Evolutionary conservation across 345 rosid genomes (phyloP).

Genomic region (Hibiscus mutabilis): DNA sequence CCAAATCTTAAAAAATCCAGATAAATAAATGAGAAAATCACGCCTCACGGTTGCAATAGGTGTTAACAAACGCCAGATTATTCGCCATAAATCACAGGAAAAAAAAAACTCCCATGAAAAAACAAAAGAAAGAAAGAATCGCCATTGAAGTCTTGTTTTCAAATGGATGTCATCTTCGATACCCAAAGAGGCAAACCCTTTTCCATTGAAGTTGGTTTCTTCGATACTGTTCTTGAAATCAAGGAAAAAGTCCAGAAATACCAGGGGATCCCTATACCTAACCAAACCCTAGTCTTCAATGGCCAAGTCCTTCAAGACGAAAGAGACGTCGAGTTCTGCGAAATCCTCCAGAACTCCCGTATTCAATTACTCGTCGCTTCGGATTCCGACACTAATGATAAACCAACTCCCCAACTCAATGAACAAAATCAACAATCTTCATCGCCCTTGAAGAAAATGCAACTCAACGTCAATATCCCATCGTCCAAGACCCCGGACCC

Average conservation of each 20-base stretch:
- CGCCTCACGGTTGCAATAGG: neutral
- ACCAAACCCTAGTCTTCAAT: constrained; percentile 61
- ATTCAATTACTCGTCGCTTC: constrained; percentile 45
- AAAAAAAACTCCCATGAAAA: neutral
- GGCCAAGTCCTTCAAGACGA: constrained; percentile 60
- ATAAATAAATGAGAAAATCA: neutral
- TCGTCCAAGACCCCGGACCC: constrained; percentile 24
- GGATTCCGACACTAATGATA: neutral
- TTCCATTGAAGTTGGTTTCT: constrained; percentile 72
- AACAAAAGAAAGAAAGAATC: too few relatives aligned
- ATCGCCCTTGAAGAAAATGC: constrained; percentile 23
- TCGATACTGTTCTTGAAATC: constrained; percentile 67
- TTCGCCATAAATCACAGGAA: neutral
- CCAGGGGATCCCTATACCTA: constrained; percentile 44
- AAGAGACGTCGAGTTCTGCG: constrained; percentile 42
- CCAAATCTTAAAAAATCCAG: neutral
- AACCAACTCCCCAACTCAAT: constrained; percentile 14
- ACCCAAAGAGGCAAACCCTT: constrained; percentile 43
- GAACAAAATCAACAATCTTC: constrained; percentile 16
- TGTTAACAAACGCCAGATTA: neutral
- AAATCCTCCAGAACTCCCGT: constrained; percentile 52
- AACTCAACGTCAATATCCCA: constrained; percentile 32
- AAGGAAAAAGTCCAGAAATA: constrained; percentile 65
- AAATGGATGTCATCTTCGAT: constrained; percentile 49
- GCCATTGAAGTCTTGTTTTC: neutral